Base-by-base conservation (phyloP, 768 basidiomycete species). In the Boletus insuetus region DNA sequence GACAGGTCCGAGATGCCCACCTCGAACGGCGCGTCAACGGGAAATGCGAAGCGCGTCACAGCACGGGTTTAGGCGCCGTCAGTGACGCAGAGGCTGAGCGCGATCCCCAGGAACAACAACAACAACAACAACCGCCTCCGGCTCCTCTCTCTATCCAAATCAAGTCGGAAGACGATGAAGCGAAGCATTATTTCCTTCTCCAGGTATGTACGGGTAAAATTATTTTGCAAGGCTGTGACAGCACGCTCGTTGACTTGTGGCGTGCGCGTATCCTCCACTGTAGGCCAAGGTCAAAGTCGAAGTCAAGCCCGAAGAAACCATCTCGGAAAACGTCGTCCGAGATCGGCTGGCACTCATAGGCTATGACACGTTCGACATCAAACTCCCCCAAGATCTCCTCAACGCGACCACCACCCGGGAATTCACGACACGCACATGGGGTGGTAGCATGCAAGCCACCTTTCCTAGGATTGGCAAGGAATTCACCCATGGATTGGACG, bases 401-500 rank as follows among this genome's bases (percentile, higher is more conserved):
- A 53, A 42, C 7, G 50, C 24, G 35, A 66, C 51, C 24, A 39
- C 55, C 24, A 51, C 51, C 6, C 44, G 53, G 26, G 16, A 14
- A 0, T 20, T 58, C 42, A 54, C 37, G 12, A 44, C 53, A 8
- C 54, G 48, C 26, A 53, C 24, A 17, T 58, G 64, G 62, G 55
- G 42, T 19, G 51, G 65, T 14, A 51, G 32, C 26, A 29, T 13
- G 31, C 47, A n/a, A 29, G 24, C 24, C 11, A 55, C 35, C 5
- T 51, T 58, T 6, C 56, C 58, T 17, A 32, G 31, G 46, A 59
- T 58, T 19, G 37, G 52, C 31, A 48, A 47, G 11, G 39, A 16
- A 5, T 53, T 55, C 46, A 56, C 54, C 11, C 56, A 54, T 26
- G 66, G 45, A n/a, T 51, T 54, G 3, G 52, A 59, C 24, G 59